Base-by-base conservation (phyloP, 768 basidiomycete species). In the Mycena leptocephala region DNA sequence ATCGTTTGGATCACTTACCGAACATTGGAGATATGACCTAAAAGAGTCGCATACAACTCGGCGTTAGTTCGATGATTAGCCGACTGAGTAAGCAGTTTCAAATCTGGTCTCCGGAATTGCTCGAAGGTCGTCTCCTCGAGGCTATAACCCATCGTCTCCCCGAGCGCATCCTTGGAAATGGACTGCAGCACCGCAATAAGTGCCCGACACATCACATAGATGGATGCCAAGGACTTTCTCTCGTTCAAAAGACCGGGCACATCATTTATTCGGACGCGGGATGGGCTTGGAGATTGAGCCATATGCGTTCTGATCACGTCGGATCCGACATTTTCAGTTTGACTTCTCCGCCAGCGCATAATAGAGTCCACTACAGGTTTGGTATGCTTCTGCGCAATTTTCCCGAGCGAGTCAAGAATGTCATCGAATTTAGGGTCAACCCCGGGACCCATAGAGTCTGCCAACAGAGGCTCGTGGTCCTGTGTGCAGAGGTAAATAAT, bases 101-200 rank as follows among this genome's bases (percentile, higher is more conserved):
- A 77, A 81, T 95, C 93, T 0, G 94, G 95, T 70, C 88, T 90
- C 80, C 90, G 89, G 80, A 96, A 95, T 78, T 96, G 95, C 74
- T 96, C 94, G 81, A 98, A 98, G 0, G 94, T 96, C 32, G 93
- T 94, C 80, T 95, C 94, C 81, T 98, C 97, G n/a, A 98, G 86
- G 61, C 87, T 92, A 83, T 94, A 92, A 0, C 96, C 97, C 74
- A 96, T 85, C 0, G 90, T 85, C 55, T 97, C 95, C 18, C 94
- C 94, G 5, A 98, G 87, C 2, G 93, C 92, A 78, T 96, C 95
- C 80, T 94, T 94, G 1, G 94, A 89, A 32, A 95, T 89, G 22
- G 90, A 87, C 46, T 93, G 91, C 69, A 97, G 89, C 16, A 97
- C 91, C 2, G 91, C 92, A 32, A 96, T 93, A 24, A 98, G 89